A percentile compares a stretch with the other conserved stretches of the same genome.
Conservation (phyloP, 176 grass and related monocot genomes). For the Pharus latifolius region DNA sequence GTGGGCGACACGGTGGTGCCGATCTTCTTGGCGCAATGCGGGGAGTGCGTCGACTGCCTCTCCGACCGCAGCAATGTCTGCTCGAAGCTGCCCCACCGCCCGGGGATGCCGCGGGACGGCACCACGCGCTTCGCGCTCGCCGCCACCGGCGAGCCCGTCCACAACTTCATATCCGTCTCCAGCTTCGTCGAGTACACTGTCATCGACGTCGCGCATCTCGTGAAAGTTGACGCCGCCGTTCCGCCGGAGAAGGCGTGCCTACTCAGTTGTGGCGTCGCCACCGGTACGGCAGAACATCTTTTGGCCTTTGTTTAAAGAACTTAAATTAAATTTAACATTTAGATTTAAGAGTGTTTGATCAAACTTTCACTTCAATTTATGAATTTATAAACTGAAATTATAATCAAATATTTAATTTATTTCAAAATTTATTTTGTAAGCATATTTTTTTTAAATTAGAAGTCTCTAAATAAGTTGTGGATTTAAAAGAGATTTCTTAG, state of each 20-base stretch:
- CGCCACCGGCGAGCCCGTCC: slow-evolving; percentile 32
- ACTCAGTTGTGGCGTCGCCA: slow-evolving; percentile 60
- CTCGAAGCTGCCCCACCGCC: background rate
- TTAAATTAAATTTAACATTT: no score
- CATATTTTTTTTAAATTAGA: no score
- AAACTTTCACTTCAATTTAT: no score
- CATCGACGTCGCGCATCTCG: slow-evolving; percentile 40
- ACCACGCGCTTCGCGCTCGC: slow-evolving; percentile 42
- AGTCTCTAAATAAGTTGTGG: no score
- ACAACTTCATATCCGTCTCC: slow-evolving; percentile 40
- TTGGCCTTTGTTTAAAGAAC: no score
- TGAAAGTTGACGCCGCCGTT: background rate
- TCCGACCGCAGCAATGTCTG: slow-evolving; percentile 53
- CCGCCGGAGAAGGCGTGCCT: slow-evolving; percentile 45
- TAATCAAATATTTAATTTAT: no score
- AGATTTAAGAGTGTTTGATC: no score
- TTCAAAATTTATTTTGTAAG: no score
- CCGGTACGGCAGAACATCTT: no score
- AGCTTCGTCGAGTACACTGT: slow-evolving; percentile 69
- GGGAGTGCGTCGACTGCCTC: slow-evolving; percentile 35
- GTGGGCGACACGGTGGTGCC: slow-evolving; percentile 53
- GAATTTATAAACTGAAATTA: no score
- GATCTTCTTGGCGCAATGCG: slow-evolving; percentile 49
- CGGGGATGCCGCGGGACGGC: slow-evolving; percentile 44
- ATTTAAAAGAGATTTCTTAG: no score